phyloP scores from a whole-genome alignment of 192 early-diverging fungal genomes.

The Pecoramyces ruminantium region DNA sequence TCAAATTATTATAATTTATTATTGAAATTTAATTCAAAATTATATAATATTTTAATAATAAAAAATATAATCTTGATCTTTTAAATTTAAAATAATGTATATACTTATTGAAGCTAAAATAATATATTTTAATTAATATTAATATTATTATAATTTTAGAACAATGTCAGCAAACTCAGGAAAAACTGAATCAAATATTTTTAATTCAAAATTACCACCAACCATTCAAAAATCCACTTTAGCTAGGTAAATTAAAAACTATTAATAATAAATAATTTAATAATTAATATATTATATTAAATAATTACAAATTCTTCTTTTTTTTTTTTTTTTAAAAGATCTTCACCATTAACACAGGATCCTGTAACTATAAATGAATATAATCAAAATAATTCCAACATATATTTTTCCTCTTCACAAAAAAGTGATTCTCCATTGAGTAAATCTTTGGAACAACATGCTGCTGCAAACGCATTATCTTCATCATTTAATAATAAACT shows the following conservation, averaged over 20 bases:
- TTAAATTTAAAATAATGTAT: too few relatives aligned
- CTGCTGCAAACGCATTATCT: neutral
- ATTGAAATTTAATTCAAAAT: too few relatives aligned
- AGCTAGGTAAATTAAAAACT: neutral
- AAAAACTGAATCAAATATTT: neutral
- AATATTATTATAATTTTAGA: too few relatives aligned
- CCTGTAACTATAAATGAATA: neutral
- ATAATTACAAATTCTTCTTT: neutral
- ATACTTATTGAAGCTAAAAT: too few relatives aligned
- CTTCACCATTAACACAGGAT: neutral
- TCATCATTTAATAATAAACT: neutral
- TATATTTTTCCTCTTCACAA: neutral
- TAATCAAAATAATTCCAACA: neutral
- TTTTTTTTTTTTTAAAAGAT: neutral
- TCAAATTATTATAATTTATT: too few relatives aligned
- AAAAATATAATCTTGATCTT: too few relatives aligned
- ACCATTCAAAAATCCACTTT: neutral
- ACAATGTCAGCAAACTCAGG: neutral
- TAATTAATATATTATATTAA: neutral
- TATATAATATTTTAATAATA: too few relatives aligned
- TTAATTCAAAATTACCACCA: neutral
- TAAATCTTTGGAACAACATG: neutral
- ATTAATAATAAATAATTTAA: neutral
- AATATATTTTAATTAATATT: too few relatives aligned
- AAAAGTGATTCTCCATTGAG: neutral